These are phyloP conservation scores for Oenanthe sinensis DNA, from an alignment of 129 eudicot species.

Conservation along the genomic window DNA sequence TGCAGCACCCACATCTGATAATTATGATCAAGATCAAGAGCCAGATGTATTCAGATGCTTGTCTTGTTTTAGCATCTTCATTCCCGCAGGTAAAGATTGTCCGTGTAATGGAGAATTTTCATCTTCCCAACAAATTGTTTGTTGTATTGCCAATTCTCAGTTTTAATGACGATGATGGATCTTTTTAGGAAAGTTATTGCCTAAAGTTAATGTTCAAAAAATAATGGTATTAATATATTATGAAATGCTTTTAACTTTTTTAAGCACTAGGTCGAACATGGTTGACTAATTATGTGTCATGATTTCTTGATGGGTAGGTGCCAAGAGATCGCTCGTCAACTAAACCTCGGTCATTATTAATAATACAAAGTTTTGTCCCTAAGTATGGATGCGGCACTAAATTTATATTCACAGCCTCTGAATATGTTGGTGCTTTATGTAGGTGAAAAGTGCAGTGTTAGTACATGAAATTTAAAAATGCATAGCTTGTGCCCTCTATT, in stretches of 20 bases:
- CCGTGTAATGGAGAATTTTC: background rate
- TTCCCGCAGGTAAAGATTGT: constrained; percentile 52
- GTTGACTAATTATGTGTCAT: background rate
- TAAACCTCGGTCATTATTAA: background rate
- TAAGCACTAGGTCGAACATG: background rate
- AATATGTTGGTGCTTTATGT: background rate
- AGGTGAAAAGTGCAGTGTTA: background rate
- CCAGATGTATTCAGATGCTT: constrained; percentile 75
- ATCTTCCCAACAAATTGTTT: background rate
- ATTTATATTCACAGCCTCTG: background rate
- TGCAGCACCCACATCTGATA: constrained; percentile 24
- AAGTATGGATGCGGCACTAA: background rate
- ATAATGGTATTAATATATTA: background rate
- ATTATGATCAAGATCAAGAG: constrained; percentile 34
- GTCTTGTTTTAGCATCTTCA: constrained; percentile 86
- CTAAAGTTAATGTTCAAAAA: background rate
- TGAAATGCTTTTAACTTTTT: background rate
- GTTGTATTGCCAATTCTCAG: background rate
- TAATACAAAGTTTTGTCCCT: background rate
- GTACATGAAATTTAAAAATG: background rate
- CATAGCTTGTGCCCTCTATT: background rate
- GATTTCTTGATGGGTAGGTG: background rate
- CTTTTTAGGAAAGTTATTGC: background rate
- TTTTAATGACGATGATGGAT: background rate
- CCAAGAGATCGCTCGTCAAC: background rate